Evolutionary conservation across 768 basidiomycete species (phyloP).

Genomic region (Trametes meyenii): DNA sequence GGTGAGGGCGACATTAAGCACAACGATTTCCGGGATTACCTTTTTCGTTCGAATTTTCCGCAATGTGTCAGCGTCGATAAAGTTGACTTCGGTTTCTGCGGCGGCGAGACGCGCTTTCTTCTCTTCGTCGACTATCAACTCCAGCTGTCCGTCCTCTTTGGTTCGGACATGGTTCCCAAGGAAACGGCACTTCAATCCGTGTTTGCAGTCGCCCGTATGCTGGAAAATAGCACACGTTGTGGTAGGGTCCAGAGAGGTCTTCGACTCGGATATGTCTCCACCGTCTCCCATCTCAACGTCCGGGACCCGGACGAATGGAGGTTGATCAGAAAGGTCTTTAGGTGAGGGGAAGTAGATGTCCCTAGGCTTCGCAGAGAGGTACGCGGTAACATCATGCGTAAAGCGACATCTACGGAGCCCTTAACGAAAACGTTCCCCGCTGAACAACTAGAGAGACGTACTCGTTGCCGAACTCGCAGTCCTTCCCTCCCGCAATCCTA

Average conservation of each 20-base stretch:
- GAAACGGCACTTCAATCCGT: slow-evolving; percentile 91
- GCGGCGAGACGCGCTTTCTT: slow-evolving; percentile 53
- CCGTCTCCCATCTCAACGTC: slow-evolving; percentile 30
- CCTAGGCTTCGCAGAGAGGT: slow-evolving; percentile 72
- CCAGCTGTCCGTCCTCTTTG: slow-evolving; percentile 47
- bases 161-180: slow-evolving; percentile 72
- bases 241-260: slow-evolving; percentile 47
- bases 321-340: slow-evolving; percentile 43
- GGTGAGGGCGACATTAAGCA: background rate
- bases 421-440: background rate
- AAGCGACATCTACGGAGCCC: slow-evolving; percentile 64
- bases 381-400: slow-evolving; percentile 75
- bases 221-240: slow-evolving; percentile 68
- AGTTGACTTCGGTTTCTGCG: slow-evolving; percentile 69
- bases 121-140: slow-evolving; percentile 56
- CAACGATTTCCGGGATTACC: slow-evolving; percentile 41
- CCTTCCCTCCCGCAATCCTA: slow-evolving; percentile 67
- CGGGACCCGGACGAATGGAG: slow-evolving; percentile 52
- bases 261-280: slow-evolving; percentile 23
- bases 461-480: slow-evolving; percentile 74
- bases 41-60: slow-evolving; percentile 69
- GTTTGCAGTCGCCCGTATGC: slow-evolving; percentile 74
- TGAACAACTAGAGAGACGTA: slow-evolving; percentile 37
- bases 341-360: slow-evolving; percentile 65
- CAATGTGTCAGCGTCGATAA: slow-evolving; percentile 56